Percentiles rank a stretch among this genome's conserved stretches.
Evolutionary conservation across 2,329 filamentous ascomycete genomes (phyloP).

Genomic region (Cordyceps javanica): DNA sequence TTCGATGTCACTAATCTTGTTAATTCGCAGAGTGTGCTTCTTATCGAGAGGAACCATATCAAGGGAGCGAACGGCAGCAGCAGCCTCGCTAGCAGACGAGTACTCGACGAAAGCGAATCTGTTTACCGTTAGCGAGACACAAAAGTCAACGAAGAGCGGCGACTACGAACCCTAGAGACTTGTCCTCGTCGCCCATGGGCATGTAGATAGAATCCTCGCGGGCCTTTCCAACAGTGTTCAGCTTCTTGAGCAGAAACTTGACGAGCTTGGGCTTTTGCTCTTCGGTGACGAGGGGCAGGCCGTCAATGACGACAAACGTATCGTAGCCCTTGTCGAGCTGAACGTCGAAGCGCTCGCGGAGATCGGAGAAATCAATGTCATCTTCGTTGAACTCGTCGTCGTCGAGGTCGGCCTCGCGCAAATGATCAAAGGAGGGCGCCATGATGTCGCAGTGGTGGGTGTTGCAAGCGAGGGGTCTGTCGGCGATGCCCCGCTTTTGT

Average conservation of each 20-base stretch:
- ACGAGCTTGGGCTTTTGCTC: slow-evolving; percentile 90
- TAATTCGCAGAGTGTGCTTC: slow-evolving; percentile 90
- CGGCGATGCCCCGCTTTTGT: slow-evolving; percentile 31
- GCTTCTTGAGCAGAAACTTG: slow-evolving; percentile 92
- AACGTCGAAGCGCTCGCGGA: slow-evolving; percentile 91
- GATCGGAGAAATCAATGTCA: slow-evolving; percentile 91
- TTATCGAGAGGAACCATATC: slow-evolving; percentile 87
- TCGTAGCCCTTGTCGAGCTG: slow-evolving; percentile 94
- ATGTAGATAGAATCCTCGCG: slow-evolving; percentile 86
- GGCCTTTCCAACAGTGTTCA: slow-evolving; percentile 78
- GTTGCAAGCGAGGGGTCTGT: slow-evolving; percentile 26
- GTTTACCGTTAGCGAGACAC: slow-evolving; percentile 7
- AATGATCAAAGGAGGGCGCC: slow-evolving; percentile 83
- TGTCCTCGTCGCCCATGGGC: slow-evolving; percentile 82
- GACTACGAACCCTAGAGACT: slow-evolving; percentile 65
- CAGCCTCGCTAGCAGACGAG: slow-evolving; percentile 80
- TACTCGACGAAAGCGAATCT: slow-evolving; percentile 98
- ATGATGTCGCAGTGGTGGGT: slow-evolving; percentile 54
- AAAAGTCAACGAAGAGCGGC: slow-evolving; percentile 8
- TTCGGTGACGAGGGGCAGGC: slow-evolving; percentile 80
- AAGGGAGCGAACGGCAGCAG: slow-evolving; percentile 82
- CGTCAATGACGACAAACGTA: slow-evolving; percentile 93
- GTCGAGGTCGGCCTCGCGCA: slow-evolving; percentile 84
- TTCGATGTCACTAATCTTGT: slow-evolving; percentile 98
- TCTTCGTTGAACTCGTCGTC: slow-evolving; percentile 84